Base-by-base conservation (phyloP, 225 moss, liverwort and hornwort species). In the Polytrichum commune region DNA sequence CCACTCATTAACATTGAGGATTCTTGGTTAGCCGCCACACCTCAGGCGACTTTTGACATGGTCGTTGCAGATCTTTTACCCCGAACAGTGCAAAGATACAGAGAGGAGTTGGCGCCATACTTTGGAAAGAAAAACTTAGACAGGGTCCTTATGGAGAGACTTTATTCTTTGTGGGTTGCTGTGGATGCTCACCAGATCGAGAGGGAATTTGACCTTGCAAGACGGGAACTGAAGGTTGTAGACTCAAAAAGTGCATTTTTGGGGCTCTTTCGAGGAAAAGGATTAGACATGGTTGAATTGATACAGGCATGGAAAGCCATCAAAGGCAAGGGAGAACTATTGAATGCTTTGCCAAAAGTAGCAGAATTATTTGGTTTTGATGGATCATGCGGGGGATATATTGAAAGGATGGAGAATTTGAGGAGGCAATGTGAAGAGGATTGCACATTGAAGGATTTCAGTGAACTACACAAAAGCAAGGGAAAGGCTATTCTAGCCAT, bases 301-400 rank as follows among this genome's bases (percentile, higher is more conserved):
- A 78, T 88, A 71, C 82, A 88, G 80, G 84, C 88, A 19, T 88
- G 88, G 88, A 80, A 85, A 62, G 78, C 78, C 55, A 85, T 88
- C 35, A 80, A 83, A 74, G 76, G 71, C 6, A 88, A 82, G 30
- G 76, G 68, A 29, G 68, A 68, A 27, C 69, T 88, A 19, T 60
- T 84, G 20, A 69, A 71, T 62, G 80, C 88, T 23, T 63, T 88
- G 67, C 85, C 82, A 19, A 88, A 60, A 74, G 85, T 88, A 29
- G 80, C 80, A 26, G 56, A 76, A 10, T 35, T 88, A 60, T 88
- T 88, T 73, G 69, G 68, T n/a, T 80, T 88, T 60, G 80, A 85
- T 65, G 72, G 67, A 58, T 72, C 75, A n/a, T 85, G 85, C 70
- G 80, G 72, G 55, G 82, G 82, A 0, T 85, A 80, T 63, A 64